Evolutionary conservation across 305 asterid species (phyloP), one percentile per base, ranked within the genome.

Genomic region (Fraxinus baroniana): DNA sequence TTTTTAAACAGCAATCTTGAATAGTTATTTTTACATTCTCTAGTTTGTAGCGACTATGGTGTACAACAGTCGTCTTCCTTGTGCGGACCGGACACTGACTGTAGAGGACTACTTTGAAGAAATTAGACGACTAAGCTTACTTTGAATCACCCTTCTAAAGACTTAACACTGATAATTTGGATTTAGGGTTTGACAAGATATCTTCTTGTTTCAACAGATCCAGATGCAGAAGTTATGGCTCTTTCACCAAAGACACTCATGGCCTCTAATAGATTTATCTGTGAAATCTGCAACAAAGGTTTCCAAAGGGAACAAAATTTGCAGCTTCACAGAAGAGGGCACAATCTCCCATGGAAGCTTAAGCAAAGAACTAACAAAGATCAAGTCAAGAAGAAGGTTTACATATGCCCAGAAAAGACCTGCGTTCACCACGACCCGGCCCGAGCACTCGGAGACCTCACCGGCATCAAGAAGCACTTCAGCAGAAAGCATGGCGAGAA

Each of bases 401-500:
- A 94, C 80, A 88, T 93, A 4, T 94, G 98, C 85, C 98, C 98
- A 0, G 98, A 94, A 79, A 93, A 91, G 86, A 89, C 79, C 7
- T 94, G 98, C 72, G 94, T 94, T 9, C 98, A 94, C 84, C 95
- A 94, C 84, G 97, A 94, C 75, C 86, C 98, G 8, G 89, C 89
- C n/a, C 89, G 98, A 37, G 97, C 98, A 33, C 92, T 94, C 0
- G 98, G 98, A 0, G 98, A 94, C 35, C 90, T 94, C 3, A 94
- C 98, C 3, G 98, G 98, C 0, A 89, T 94, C 71, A 94, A 94
- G 89, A 94, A 94, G 52, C 98, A 94, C n/a, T 94, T 88, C 78
- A 92, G 97, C 85, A 85, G 98, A n/a, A 94, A 94, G 64, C 98
- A 94, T 73, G 98, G 98, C 1, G 98, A 94, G 85, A 93, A 94